Evolutionary conservation across 257 asterid genomes (phyloP), one percentile per base, ranked within the genome.

Genomic region (Solanum neorickii): DNA sequence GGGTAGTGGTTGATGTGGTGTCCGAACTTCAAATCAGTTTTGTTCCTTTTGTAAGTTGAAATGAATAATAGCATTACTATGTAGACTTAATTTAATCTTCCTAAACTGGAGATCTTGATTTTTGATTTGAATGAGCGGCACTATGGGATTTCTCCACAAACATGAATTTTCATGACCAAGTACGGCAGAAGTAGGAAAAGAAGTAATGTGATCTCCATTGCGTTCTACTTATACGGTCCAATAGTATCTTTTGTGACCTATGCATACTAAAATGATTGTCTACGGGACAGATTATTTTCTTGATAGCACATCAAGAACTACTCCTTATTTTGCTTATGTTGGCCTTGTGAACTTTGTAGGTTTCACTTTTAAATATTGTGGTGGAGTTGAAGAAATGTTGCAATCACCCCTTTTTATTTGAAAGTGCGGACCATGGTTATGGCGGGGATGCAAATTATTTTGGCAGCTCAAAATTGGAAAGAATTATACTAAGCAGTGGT

Each of bases 361-460:
- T 97, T 77, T 97, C 99, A n/a, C 99, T 97, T 89, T 87, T 97
- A 88, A 97, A 97, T 94, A 95, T 97, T 86, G 98, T 97, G 94
- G 99, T 96, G 92, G 99, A 97, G 93, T 90, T 97, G 96, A 97
- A 97, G 98, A 97, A 97, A 89, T 97, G 99, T 93, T 97, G 99
- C 95, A 97, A 97, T 85, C 99, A 97, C 91, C 99, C 99, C 75
- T 97, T 97, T 92, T 88, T 97, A 86, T 97, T 97, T 91, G 98
- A 97, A 92, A 97, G 99, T 91, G 99, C 99, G 15, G 99, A 97
- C 92, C 98, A 96, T 92, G 99, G 99, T 90, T 97, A 97, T 91
- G 99, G 99, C 72, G 99, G 99, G 90, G 98, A 97, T 87, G 92
- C 97, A 60, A 94, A 94, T 87, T 83, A 90, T 91, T 90, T 94